Percentiles rank a stretch among this genome's conserved stretches.
phyloP scores from a whole-genome alignment of 2,329 filamentous ascomycete genomes.

The Keithomyces neogunnii region DNA sequence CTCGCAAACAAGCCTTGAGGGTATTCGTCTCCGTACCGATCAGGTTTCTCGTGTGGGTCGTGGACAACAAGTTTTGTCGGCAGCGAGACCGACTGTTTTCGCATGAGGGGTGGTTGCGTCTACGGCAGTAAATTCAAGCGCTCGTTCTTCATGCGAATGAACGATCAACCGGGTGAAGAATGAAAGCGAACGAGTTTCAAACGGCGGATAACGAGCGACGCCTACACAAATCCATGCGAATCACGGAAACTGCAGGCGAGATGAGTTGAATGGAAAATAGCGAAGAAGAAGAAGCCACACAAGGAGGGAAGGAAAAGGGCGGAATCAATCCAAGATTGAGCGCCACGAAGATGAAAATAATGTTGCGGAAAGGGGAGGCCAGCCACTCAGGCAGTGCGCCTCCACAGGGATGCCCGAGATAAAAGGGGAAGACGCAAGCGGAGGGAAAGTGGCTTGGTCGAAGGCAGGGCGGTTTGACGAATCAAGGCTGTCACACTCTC shows the following conservation, averaged over 20 bases:
- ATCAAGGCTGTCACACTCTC: background rate
- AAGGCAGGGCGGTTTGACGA: background rate
- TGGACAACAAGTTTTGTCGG: conserved; percentile 49
- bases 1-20: conserved; percentile 42
- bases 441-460: no score
- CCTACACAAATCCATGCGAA: conserved; percentile 12
- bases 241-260: background rate
- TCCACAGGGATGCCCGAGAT: no score
- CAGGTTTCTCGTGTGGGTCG: conserved; percentile 59
- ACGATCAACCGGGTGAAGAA: background rate
- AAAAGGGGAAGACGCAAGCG: no score
- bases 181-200: conserved; percentile 11
- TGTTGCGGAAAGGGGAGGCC: no score
- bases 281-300: background rate
- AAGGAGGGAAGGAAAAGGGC: background rate
- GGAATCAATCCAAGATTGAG: background rate
- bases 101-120: conserved; percentile 35
- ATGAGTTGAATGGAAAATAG: background rate
- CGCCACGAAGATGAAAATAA: no score
- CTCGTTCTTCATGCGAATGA: background rate
- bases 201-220: conserved; percentile 15
- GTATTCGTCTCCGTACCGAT: conserved; percentile 46
- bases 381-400: no score
- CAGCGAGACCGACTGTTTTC: conserved; percentile 57
- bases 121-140: background rate